phyloP scores from a whole-genome alignment of 1,139 yeast genomes.

The Nakaseomyces uthaithaninus region DNA sequence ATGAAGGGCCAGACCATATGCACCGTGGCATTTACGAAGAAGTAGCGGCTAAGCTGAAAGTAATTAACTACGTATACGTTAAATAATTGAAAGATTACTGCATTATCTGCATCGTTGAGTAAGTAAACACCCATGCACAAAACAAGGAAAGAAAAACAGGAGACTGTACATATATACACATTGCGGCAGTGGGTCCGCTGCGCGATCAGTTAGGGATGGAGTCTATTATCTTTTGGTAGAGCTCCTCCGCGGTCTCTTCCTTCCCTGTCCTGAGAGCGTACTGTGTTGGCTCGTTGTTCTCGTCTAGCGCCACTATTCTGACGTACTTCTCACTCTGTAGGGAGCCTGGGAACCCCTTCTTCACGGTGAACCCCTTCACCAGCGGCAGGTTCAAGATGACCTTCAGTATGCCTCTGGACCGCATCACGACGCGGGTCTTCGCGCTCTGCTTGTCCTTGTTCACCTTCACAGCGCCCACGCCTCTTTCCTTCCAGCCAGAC shows the following conservation, averaged over 20 bases:
- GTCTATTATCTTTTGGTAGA: constrained; percentile 45
- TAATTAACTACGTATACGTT: too few relatives aligned
- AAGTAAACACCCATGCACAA: too few relatives aligned
- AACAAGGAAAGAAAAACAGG: too few relatives aligned
- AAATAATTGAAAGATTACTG: too few relatives aligned
- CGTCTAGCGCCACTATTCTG: constrained; percentile 51
- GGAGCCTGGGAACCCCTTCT: constrained; percentile 81
- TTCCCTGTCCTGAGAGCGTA: constrained; percentile 70
- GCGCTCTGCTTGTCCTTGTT: constrained; percentile 40
- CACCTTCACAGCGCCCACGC: constrained; percentile 77
- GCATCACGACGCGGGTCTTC: constrained; percentile 67
- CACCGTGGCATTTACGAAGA: constrained; percentile 61
- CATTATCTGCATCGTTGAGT: too few relatives aligned
- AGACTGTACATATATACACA: too few relatives aligned
- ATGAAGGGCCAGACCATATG: constrained; percentile 79
- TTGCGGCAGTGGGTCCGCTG: too few relatives aligned
- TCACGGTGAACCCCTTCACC: constrained; percentile 47
- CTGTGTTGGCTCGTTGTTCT: constrained; percentile 64
- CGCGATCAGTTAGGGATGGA: constrained; percentile 18
- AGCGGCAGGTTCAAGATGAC: constrained; percentile 75
- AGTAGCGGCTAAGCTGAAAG: too few relatives aligned
- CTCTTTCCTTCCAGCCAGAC: constrained; percentile 94
- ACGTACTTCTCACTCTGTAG: constrained; percentile 72
- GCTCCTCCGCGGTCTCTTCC: constrained; percentile 50
- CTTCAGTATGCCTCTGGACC: constrained; percentile 78